Conservation (phyloP, 371 early-diverging fungal genomes). For the Rhizopus microsporus region DNA sequence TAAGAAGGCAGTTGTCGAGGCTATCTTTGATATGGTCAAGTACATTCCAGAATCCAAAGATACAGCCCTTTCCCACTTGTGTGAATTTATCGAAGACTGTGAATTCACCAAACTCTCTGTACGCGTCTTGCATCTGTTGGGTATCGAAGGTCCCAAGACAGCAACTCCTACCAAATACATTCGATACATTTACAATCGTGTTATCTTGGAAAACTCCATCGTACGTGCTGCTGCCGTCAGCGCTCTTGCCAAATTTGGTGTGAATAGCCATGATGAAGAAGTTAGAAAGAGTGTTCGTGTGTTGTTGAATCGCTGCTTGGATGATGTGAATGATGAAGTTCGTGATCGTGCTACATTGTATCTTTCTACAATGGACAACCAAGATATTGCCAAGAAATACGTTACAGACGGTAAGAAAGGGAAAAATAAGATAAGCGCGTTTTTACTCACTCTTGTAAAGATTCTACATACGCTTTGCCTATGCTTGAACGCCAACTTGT, state of each 20-base stretch:
- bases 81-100: constrained; percentile 99
- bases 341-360: constrained; percentile 95
- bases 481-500: constrained; percentile 86
- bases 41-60: constrained; percentile 93
- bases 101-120: constrained; percentile 97
- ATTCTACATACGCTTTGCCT: constrained; percentile 84
- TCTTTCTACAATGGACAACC: constrained; percentile 76
- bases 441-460: constrained; percentile 27
- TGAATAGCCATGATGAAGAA: constrained; percentile 71
- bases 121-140: constrained; percentile 91
- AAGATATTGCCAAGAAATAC: constrained; percentile 57
- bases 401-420: constrained; percentile 59
- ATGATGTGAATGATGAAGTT: constrained; percentile 97
- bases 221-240: constrained; percentile 98
- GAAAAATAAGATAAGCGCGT: neutral
- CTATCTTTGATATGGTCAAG: constrained; percentile 94
- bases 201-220: constrained; percentile 94
- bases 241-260: constrained; percentile 93
- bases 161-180: constrained; percentile 92
- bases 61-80: constrained; percentile 89
- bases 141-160: constrained; percentile 93
- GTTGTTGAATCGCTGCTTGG: constrained; percentile 90
- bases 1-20: constrained; percentile 95
- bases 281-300: constrained; percentile 83
- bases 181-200: constrained; percentile 97